Evolutionary conservation across 2,329 filamentous ascomycete species (phyloP), one percentile per base, ranked within the genome.

Genomic region (Fusarium mexicanum): DNA sequence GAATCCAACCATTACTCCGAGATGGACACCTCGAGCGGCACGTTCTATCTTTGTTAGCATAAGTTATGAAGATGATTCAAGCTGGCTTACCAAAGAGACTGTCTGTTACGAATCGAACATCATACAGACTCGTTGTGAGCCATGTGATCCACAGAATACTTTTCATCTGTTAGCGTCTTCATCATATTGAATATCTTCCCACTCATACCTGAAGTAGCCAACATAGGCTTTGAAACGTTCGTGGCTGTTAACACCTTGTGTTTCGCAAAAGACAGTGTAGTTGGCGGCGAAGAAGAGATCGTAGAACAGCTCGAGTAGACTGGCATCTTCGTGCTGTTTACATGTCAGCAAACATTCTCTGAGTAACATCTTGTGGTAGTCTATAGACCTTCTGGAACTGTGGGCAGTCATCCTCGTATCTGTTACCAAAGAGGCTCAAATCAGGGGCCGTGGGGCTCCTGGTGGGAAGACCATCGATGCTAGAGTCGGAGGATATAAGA

Each of bases 131-230:
- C 31, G 90, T 87, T 67, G 91, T 85, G 41, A 92, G 86, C 91
- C 91, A 93, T n/a, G 89, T 92, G 67, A 91, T 88, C 91, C 91
- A 93, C 11, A 92, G 83, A 24, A 92, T 84, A 29, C 87, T 85
- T 22, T n/a, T 2, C 3, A 13, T 22, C 7, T 6, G 38, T 76
- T 17, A 67, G 37, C 20, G 8, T 35, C 14, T 31, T 46, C 35
- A 37, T n/a, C 8, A 8, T 6, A 6, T 37, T 3, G 2, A 13
- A 13, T 1, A 17, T 8, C 5, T 10, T 18, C 16, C 13, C 6
- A 16, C 20, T 40, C 72, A 20, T 67, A 82, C 81, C 74, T 79
- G 44, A 84, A 84, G 62, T 80, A 84, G 13, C 81, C 82, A n/a
- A 82, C 69, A 43, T 82, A 83, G 11, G 81, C 76, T 50, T 78